Base-by-base conservation (phyloP, 2,329 filamentous ascomycete genomes). In the Sporothrix variecibatus region DNA sequence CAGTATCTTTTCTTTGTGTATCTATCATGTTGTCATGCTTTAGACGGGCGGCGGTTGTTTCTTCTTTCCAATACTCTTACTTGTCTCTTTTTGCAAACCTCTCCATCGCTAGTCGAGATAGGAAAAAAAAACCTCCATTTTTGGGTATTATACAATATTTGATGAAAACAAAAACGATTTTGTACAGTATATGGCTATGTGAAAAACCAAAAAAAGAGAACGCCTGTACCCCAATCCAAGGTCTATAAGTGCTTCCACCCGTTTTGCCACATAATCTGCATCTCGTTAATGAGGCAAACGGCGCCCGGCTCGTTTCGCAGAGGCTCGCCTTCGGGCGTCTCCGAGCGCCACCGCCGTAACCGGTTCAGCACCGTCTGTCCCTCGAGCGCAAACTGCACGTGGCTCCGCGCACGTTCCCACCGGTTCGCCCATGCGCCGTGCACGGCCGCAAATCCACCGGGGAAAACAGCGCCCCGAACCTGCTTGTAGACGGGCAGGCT, bases 351-450 rank as follows among this genome's bases (percentile, higher is more conserved):
- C 76, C 82, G 80, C 62, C 80, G 79, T 71, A 86, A 76, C 79
- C 85, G 85, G 23, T 78, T 78, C 2, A 79, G 76, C 7, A 89
- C 81, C 12, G 82, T 81, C 28, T 79, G 79, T 56, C 79, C 77
- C 76, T 85, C 81, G 75, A 85, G 77, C 43, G 79, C 77, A 12
- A 78, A 79, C 77, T 84, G 82, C n/a, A 85, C 75, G 69, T 78
- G 68, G 12, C 81, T 82, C 26, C 79, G 78, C 82, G 87, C 86
- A 3, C 89, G 83, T 73, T 81, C 81, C 1, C 88, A 51, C 17
- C 90, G 83, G 79, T 90, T 91, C 74, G 80, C 80, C 91, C 91
- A 93, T 6, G 87, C 78, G 0, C 90, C 90, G 6, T 80, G 77
- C 31, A 90, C 79, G 60, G 88, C 85, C 65, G 86, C 81, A 71